These are phyloP conservation scores for Apiospora hydei DNA, from an alignment of 2,329 filamentous ascomycete species.

Conservation along the genomic window DNA sequence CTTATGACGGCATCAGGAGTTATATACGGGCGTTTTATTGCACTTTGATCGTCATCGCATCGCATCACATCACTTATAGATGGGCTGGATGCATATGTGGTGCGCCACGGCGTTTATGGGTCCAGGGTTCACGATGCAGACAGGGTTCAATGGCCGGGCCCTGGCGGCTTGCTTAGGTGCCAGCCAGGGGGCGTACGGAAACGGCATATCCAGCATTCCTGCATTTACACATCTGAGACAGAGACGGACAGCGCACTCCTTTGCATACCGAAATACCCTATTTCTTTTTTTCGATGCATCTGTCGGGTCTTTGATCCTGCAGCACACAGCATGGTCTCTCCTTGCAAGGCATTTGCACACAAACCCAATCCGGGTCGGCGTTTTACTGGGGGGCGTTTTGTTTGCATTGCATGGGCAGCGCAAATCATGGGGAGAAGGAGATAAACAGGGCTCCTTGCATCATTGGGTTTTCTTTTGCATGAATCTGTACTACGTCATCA, in stretches of 20 bases:
- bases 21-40: conserved; percentile 12
- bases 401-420: background rate
- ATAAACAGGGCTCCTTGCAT: background rate
- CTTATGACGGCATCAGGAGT: conserved; percentile 18
- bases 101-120: conserved; percentile 20
- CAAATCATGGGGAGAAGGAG: background rate
- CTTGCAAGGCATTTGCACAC: conserved; percentile 14
- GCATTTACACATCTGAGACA: background rate
- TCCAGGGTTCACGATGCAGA: conserved; percentile 4
- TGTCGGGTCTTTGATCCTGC: background rate
- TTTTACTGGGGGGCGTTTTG: background rate
- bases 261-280: background rate
- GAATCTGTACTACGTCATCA: background rate
- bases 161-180: background rate
- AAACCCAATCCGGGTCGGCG: conserved; percentile 10
- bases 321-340: background rate
- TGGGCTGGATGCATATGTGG: conserved; percentile 7
- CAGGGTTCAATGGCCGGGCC: background rate
- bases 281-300: background rate
- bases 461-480: background rate
- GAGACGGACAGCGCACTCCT: background rate
- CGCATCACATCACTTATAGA: background rate
- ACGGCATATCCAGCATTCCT: conserved; percentile 2
- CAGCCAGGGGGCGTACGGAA: conserved; percentile 3
- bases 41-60: background rate